phyloP scores from a whole-genome alignment of 2,329 filamentous ascomycete species.

The Cladophialophora yegresii region DNA sequence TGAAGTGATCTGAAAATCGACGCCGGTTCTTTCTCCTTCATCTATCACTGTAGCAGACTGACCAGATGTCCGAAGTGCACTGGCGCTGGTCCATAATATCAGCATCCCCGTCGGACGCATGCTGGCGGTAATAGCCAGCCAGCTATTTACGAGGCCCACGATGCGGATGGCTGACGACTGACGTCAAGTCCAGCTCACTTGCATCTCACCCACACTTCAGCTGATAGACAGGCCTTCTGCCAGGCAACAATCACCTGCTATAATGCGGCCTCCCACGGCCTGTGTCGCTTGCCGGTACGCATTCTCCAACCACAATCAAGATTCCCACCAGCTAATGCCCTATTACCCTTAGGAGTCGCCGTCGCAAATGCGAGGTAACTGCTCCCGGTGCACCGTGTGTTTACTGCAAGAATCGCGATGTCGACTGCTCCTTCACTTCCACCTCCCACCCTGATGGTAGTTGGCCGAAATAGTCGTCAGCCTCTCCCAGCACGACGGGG shows the following conservation, averaged over 20 bases:
- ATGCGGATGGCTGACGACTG: not conserved
- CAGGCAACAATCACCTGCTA: not conserved
- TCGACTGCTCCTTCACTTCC: slow-evolving; percentile 24
- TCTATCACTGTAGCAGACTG: not conserved
- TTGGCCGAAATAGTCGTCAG: slow-evolving; percentile 6
- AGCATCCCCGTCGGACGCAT: not conserved
- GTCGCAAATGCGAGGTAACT: slow-evolving; percentile 26
- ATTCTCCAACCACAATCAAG: not conserved
- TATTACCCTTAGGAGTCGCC: slow-evolving; percentile 18
- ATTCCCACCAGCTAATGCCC: not conserved
- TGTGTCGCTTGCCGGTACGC: slow-evolving; percentile 31
- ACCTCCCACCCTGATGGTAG: not conserved
- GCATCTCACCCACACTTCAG: not conserved
- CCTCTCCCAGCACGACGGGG: slow-evolving; percentile 9
- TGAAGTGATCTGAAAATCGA: not conserved
- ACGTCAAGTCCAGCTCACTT: not conserved
- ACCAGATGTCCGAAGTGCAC: not conserved
- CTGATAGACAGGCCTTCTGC: not conserved
- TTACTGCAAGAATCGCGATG: slow-evolving; percentile 25
- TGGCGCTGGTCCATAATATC: not conserved
- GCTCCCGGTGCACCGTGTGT: slow-evolving; percentile 22
- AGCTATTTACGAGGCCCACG: not conserved
- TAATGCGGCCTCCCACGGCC: slow-evolving; percentile 31
- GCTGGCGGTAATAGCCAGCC: not conserved
- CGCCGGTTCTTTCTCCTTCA: not conserved